Evolutionary conservation across 192 early-diverging fungal genomes (phyloP).

Genomic region (Rhizophlyctis rosea): DNA sequence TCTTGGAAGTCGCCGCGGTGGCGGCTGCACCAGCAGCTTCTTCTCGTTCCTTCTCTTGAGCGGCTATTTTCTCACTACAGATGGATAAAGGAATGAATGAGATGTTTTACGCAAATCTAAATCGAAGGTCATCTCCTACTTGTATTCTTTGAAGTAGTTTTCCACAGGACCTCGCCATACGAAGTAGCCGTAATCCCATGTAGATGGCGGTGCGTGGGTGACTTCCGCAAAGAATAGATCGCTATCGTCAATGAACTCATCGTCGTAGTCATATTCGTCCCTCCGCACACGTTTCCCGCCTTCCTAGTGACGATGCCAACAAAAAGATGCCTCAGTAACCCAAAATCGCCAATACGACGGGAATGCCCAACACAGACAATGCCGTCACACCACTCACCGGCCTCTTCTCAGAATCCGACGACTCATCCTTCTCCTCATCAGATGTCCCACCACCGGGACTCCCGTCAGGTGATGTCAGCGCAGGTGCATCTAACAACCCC

Average conservation of each 20-base stretch:
- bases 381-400: no score
- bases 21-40: not conserved
- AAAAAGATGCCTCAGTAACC: no score
- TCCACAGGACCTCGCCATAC: slow-evolving; percentile 42
- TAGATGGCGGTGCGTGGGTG: not conserved
- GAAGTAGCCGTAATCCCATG: slow-evolving; percentile 36
- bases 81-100: no score
- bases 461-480: no score
- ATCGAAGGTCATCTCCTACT: not conserved
- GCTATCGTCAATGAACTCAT: slow-evolving; percentile 51
- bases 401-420: no score
- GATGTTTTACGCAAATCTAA: no score
- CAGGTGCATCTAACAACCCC: no score
- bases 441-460: no score
- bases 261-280: slow-evolving; percentile 45
- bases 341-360: no score
- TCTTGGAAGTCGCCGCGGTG: not conserved
- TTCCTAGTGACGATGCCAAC: no score
- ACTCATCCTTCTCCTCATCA: no score
- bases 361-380: no score
- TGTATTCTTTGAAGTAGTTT: slow-evolving; percentile 32
- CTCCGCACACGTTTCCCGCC: slow-evolving; percentile 30
- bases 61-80: not conserved
- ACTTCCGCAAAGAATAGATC: slow-evolving; percentile 32
- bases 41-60: not conserved